phyloP scores from a whole-genome alignment of 2,329 filamentous ascomycete genomes.

The Aspergillus chevalieri region DNA sequence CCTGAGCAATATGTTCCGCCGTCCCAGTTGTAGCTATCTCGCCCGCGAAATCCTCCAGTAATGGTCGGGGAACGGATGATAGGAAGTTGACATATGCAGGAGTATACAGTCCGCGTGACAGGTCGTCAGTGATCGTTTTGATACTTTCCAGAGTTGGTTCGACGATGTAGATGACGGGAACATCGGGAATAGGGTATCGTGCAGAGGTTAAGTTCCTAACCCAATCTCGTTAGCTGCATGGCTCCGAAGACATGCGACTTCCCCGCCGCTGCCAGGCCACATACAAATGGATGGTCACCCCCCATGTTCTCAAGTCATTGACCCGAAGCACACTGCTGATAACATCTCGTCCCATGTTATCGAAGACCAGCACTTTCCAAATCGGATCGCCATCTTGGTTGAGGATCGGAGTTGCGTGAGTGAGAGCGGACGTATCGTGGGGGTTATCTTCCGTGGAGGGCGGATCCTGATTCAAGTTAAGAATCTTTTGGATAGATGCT shows the following conservation, averaged over 20 bases:
- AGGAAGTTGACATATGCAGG: conserved; percentile 97
- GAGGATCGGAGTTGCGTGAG: conserved; percentile 70
- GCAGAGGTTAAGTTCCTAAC: conserved; percentile 69
- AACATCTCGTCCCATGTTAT: conserved; percentile 84
- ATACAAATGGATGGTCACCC: conserved; percentile 94
- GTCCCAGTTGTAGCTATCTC: conserved; percentile 80
- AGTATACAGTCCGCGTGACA: conserved; percentile 81
- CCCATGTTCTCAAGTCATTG: conserved; percentile 84
- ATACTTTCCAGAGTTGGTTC: conserved; percentile 80
- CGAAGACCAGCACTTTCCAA: conserved; percentile 97
- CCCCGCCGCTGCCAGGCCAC: conserved; percentile 15
- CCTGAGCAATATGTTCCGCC: conserved; percentile 81
- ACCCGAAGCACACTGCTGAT: conserved; percentile 94
- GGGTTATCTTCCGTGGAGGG: conserved; percentile 50
- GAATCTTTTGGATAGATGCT: conserved; percentile 91
- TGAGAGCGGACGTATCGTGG: conserved; percentile 57
- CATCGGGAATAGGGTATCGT: conserved; percentile 88
- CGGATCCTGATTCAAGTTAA: conserved; percentile 79
- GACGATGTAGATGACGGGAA: conserved; percentile 92
- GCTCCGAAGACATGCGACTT: conserved; percentile 1
- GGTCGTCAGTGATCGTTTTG: conserved; percentile 73
- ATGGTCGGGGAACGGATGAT: conserved; percentile 79
- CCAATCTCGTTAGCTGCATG: conserved; percentile 10
- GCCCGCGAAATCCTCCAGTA: conserved; percentile 90
- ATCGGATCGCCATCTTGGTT: conserved; percentile 85